Percentiles rank a stretch among this genome's conserved stretches.
Evolutionary conservation across 1,284 basidiomycete species (phyloP).

Genomic region (Ganoderma multipileum): DNA sequence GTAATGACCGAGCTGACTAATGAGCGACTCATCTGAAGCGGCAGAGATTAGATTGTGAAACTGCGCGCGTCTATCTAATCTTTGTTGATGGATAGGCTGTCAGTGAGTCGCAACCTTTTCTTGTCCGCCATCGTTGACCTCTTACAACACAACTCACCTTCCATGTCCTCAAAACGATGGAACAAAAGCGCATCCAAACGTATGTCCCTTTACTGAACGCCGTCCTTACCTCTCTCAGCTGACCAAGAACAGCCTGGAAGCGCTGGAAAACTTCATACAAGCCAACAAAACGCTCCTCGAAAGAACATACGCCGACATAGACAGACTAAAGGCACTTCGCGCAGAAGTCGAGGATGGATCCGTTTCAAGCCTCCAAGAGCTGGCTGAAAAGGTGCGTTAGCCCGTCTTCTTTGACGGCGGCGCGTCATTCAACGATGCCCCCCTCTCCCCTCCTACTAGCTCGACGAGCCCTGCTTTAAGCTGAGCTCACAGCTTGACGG

Average conservation of each 20-base stretch:
- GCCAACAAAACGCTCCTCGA: constrained; percentile 63
- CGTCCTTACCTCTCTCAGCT: neutral
- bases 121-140: neutral
- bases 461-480: constrained; percentile 40
- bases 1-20: too few species aligned
- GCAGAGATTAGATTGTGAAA: too few species aligned
- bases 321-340: constrained; percentile 53
- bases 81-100: neutral
- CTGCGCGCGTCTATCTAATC: neutral
- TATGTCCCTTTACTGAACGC: constrained; percentile 38
- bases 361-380: constrained; percentile 39
- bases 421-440: constrained; percentile 10
- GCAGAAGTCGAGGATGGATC: constrained; percentile 43
- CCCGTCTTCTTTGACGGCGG: neutral
- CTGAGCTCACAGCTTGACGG: constrained; percentile 52
- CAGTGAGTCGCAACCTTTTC: neutral
- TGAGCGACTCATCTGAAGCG: too few species aligned
- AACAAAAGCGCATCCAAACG: constrained; percentile 65
- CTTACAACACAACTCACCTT: constrained; percentile 15
- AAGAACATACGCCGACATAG: constrained; percentile 66
- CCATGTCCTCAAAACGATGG: constrained; percentile 50
- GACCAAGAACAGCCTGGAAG: constrained; percentile 56
- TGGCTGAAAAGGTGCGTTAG: constrained; percentile 43
- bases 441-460: constrained; percentile 23
- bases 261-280: constrained; percentile 69